Evolutionary conservation across 73 alveolate species (phyloP).

Genomic region (Loxodes magnus): DNA sequence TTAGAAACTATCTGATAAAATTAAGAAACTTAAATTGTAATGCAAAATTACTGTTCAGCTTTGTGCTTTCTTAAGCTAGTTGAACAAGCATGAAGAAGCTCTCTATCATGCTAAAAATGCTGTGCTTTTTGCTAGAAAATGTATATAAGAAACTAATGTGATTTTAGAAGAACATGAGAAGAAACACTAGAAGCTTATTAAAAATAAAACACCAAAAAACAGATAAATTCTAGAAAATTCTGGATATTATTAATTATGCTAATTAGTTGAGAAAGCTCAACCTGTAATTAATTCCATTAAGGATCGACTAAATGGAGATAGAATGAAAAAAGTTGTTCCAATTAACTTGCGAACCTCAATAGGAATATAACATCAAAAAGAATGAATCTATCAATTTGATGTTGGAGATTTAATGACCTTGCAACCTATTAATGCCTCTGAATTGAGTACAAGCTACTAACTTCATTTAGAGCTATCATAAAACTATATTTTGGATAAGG

Average conservation of each 20-base stretch:
- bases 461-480: conserved; percentile 32
- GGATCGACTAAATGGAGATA: neutral
- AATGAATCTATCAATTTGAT: conserved; percentile 25
- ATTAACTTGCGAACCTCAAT: neutral
- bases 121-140: conserved; percentile 49
- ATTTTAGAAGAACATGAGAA: conserved; percentile 21
- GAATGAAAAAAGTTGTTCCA: neutral
- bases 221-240: neutral
- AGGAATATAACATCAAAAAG: conserved; percentile 37
- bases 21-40: conserved; percentile 60
- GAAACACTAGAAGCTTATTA: conserved; percentile 9
- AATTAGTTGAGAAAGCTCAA: neutral
- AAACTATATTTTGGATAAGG: conserved; percentile 34
- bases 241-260: neutral
- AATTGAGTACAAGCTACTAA: conserved; percentile 6
- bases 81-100: conserved; percentile 71
- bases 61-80: conserved; percentile 76
- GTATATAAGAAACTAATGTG: conserved; percentile 43
- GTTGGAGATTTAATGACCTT: conserved; percentile 32
- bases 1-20: conserved; percentile 11
- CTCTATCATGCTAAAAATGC: conserved; percentile 77
- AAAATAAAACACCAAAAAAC: neutral
- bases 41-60: conserved; percentile 77
- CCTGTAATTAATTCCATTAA: neutral
- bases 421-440: conserved; percentile 49